phyloP scores from a whole-genome alignment of 805 yeast species.

The Nakazawaea sp. region DNA sequence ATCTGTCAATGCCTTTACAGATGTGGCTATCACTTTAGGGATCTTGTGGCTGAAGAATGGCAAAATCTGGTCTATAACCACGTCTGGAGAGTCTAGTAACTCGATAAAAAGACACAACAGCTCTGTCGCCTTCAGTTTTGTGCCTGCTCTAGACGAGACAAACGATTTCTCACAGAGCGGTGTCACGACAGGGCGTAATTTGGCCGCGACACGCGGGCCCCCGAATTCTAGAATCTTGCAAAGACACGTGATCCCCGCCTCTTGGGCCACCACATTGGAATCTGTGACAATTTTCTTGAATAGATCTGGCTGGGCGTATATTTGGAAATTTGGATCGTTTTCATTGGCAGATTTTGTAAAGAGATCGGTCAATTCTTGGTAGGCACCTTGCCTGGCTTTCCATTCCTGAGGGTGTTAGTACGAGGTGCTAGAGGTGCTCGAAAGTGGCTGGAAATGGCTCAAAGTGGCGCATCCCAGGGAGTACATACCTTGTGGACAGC shows the following conservation, averaged over 20 bases:
- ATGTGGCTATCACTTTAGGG: constrained; percentile 75
- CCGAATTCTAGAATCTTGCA: constrained; percentile 50
- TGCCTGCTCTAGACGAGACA: constrained; percentile 66
- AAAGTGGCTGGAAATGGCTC: no score
- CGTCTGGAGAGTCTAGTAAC: constrained; percentile 40
- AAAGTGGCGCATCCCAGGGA: no score
- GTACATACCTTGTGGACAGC: constrained; percentile 50
- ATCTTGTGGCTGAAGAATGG: constrained; percentile 56
- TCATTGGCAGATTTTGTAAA: constrained; percentile 51
- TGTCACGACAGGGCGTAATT: constrained; percentile 35
- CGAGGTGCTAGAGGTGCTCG: constrained; percentile 11
- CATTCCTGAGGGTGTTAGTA: constrained; percentile 36
- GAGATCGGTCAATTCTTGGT: constrained; percentile 51
- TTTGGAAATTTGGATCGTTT: constrained; percentile 47
- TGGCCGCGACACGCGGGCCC: constrained; percentile 31
- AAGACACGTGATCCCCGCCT: constrained; percentile 60
- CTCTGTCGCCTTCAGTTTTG: constrained; percentile 59
- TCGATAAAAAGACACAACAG: constrained; percentile 60
- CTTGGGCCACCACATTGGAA: constrained; percentile 88
- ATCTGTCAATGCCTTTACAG: constrained; percentile 47
- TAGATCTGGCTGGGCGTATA: constrained; percentile 45
- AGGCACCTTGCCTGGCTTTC: constrained; percentile 82
- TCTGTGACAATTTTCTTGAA: constrained; percentile 62
- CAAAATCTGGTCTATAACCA: constrained; percentile 57
- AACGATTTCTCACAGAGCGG: constrained; percentile 77